Evolutionary conservation across 1,284 basidiomycete species (phyloP).

Genomic region (Lignosus rhinocerotis): DNA sequence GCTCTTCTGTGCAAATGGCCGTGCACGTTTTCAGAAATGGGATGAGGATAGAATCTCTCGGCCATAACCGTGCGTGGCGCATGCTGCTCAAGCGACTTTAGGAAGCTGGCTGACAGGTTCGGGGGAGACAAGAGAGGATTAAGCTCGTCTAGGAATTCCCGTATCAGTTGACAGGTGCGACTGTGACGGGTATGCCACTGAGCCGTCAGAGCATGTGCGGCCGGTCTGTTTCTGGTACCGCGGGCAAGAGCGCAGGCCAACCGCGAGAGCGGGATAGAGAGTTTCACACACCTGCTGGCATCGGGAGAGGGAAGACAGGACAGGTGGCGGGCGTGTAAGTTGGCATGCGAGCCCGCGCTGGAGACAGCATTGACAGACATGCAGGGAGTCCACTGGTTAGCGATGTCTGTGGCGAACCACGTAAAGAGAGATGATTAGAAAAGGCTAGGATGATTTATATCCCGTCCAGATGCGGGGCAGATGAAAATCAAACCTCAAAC

Average conservation of each 20-base stretch:
- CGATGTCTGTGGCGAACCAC: not conserved
- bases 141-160: constrained; percentile 17
- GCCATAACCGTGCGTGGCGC: constrained; percentile 8
- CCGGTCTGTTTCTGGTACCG: constrained; percentile 12
- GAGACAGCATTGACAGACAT: not conserved
- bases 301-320: constrained; percentile 18
- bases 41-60: constrained; percentile 16
- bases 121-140: constrained; percentile 11
- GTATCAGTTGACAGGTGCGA: constrained; percentile 19
- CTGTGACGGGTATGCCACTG: constrained; percentile 20
- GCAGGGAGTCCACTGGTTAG: not conserved
- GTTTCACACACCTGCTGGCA: constrained; percentile 25
- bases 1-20: constrained; percentile 11
- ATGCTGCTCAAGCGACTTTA: constrained; percentile 15
- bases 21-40: constrained; percentile 7
- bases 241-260: constrained; percentile 12
- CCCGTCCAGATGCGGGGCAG: not conserved
- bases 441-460: not conserved
- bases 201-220: constrained; percentile 13
- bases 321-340: constrained; percentile 17
- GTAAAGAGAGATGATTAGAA: not conserved
- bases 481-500: constrained; percentile 21
- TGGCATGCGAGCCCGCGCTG: constrained; percentile 2
- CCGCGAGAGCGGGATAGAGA: constrained; percentile 19
- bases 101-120: constrained; percentile 6